Base-by-base conservation (phyloP, 2,329 filamentous ascomycete genomes). In the Diaporthe eres region DNA sequence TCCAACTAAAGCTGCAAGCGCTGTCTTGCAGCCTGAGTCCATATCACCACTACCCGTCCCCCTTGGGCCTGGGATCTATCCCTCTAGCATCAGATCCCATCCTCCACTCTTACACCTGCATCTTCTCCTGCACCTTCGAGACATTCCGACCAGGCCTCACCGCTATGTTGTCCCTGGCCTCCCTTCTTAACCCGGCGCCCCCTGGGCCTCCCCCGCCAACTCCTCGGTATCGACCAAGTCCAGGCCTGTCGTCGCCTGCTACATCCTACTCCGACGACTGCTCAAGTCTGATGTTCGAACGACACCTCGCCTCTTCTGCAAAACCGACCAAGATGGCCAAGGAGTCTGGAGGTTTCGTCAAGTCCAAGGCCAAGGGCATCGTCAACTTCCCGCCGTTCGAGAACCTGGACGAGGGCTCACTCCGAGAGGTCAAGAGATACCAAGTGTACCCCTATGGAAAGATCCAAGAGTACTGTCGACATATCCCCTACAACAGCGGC, bases 401-500 rank as follows among this genome's bases (percentile, higher is more conserved):
- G 81, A 86, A 89, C 63, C 84, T 93, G 44, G 90, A 93, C 78
- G 87, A 89, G 34, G 82, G 86, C 31, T 87, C 93, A 22, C 84
- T 88, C 13, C 84, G 85, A 19, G 88, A 92, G 77, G 90, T 97
- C 77, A 85, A 86, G 53, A 87, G 86, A 53, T 96, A 94, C 81
- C 86, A 90, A 22, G 87, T 98, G 72, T 89, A 88, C 73, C 94
- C 94, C 0, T 87, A 92, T 78, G 90, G 91, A 2, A 86, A 88
- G 77, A 95, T 93, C 77, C 85, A 86, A 63, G 86, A 90, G 42
- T 93, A 88, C 77, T 90, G 90, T 78, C 89, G 92, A 71, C 95
- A 96, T 80, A 98, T 98, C 76, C 96, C 96, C 0, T 98, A 98
- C 85, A 96, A 95, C 81, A 98, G 96, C 82, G 94, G 95, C 79